Evolutionary conservation across 495 filamentous ascomycete species (phyloP), one percentile per base, ranked within the genome.

Genomic region (Margaritispora aquatica): DNA sequence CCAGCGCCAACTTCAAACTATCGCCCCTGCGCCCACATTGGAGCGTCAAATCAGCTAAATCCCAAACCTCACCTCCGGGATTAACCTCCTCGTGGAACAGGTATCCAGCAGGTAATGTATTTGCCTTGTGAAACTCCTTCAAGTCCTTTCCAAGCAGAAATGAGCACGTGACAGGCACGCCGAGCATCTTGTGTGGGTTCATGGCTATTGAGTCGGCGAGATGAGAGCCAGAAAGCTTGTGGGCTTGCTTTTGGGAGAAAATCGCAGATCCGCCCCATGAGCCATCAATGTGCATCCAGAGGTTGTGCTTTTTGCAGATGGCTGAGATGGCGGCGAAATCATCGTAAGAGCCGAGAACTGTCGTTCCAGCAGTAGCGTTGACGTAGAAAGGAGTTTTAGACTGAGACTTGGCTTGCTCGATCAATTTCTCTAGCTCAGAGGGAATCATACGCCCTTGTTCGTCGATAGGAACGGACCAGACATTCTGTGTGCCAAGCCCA

Each of bases 111-210:
- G 86, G 85, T n/a, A 95, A 77, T 24, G 88, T 94, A 68, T 93
- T 96, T 1, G 91, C 90, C 7, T 71, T 74, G 68, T 90, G 86
- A 66, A 97, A 95, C 29, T 85, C 73, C 29, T 80, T 73, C 63
- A 92, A 69, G 69, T 97, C 92, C 8, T 77, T 73, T 0, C 84
- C 87, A 11, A 98, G 79, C 9, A 98, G 80, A 75, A 96, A 96
- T 7, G 88, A 92, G 72, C 93, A 98, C 2, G 92, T 95, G 34
- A 94, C 71, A 0, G 93, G 93, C 9, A 89, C 89, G 41, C 88
- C 89, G 64, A 98, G 80, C 94, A 97, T 98, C 73, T 97, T 97
- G 72, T 98, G 93, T 60, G 94, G 92, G 70, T 95, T 96, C 41
- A 96, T 80, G 9, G 89, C 86, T 26, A 97, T 77, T 34, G 83